Base-by-base conservation (phyloP, 2,329 filamentous ascomycete species). In the Trichoderma koningiopsis region DNA sequence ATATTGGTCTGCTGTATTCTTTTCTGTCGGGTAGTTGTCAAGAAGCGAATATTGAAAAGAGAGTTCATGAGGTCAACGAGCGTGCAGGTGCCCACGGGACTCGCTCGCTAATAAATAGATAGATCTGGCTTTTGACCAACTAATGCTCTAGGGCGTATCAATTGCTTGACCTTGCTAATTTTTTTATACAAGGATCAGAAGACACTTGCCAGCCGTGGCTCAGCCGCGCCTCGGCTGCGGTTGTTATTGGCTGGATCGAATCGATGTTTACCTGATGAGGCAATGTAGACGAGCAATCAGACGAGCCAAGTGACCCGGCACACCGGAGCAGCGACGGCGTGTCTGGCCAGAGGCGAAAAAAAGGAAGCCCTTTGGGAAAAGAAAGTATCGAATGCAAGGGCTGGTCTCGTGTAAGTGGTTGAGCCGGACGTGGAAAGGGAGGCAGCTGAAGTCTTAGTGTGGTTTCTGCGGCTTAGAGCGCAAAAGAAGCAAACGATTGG, bases 181-280 rank as follows among this genome's bases (percentile, higher is more conserved):
- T 24, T 31, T 49, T 58, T 22, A 40, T 52, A 60, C 43, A 60
- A 60, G 35, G 35, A 68, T 24, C 43, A 35, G 43, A 53, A 16
- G 27, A 60, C 13, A 40, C 43, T 27, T 60, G 49, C 53, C 56
- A 60, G 27, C 16, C 47, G 43, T 59, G 33, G 56, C 65, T 68
- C 62, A 47, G 47, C 56, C 47, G 31, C 43, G 52, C 62, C 60
- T 43, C 43, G 35, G 27, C n/a, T 37, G 24, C 49, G 24, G 35
- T 29, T 65, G 29, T 63, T 58, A 63, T 69, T 69, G 67, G 67
- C 60, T 58, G 60, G 40, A 27, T 47, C 61, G 31, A 37, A 31
- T 53, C 33, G 14, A 29, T 56, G 19, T 29, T 65, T 35, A 53
- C 67, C 67, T 66, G 67, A 69, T 69, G 60, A 63, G 67, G 67